Evolutionary conservation across 495 filamentous ascomycete genomes (phyloP).

Genomic region (Penicillium odoratum): DNA sequence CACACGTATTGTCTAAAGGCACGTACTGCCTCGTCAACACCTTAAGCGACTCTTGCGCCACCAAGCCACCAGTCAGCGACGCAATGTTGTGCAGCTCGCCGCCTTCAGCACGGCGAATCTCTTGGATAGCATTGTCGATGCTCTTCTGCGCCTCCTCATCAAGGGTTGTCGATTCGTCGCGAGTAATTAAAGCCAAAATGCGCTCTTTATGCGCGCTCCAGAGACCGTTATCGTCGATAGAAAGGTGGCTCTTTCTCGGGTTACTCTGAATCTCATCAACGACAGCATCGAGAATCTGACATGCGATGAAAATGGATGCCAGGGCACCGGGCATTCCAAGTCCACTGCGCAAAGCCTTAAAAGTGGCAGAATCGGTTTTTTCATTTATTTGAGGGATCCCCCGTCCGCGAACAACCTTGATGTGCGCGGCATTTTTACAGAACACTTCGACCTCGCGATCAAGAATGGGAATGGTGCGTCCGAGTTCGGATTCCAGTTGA

Average conservation of each 20-base stretch:
- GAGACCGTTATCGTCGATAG: constrained; percentile 37
- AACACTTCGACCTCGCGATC: constrained; percentile 85
- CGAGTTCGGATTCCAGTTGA: constrained; percentile 54
- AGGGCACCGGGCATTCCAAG: constrained; percentile 55
- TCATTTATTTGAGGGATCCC: constrained; percentile 45
- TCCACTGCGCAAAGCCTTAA: constrained; percentile 36
- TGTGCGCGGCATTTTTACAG: constrained; percentile 92
- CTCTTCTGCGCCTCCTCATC: constrained; percentile 37
- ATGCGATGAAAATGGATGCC: constrained; percentile 76
- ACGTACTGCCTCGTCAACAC: constrained; percentile 95
- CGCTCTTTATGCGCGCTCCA: constrained; percentile 48
- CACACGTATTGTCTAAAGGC: constrained; percentile 87
- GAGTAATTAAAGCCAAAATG: constrained; percentile 39
- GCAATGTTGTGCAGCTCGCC: constrained; percentile 94
- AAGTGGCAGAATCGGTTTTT: constrained; percentile 31
- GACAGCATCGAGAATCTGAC: constrained; percentile 62
- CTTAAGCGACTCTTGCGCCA: constrained; percentile 95
- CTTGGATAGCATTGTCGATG: constrained; percentile 56
- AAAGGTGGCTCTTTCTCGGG: constrained; percentile 15
- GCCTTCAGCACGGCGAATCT: constrained; percentile 74
- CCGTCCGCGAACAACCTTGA: constrained; percentile 77
- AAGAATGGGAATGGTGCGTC: constrained; percentile 51
- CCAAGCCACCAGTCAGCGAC: constrained; percentile 85
- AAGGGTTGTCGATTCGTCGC: constrained; percentile 49
- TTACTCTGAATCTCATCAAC: constrained; percentile 40